These are phyloP conservation scores for Linnemannia schmuckeri DNA, from an alignment of 192 early-diverging fungal species.

Conservation along the genomic window DNA sequence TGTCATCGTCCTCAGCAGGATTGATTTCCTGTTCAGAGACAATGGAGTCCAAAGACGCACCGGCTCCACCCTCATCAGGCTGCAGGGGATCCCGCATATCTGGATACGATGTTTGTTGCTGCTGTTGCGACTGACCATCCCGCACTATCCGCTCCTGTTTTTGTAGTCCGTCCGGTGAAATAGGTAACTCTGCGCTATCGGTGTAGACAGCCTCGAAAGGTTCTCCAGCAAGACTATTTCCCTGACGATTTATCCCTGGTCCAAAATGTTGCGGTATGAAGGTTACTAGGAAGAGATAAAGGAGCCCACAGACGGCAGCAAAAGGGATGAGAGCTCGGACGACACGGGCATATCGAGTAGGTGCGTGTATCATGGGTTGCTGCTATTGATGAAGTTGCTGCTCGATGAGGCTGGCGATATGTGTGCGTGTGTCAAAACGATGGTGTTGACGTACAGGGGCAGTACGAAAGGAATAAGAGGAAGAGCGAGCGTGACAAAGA, in stretches of 20 bases:
- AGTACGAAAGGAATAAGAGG: not conserved
- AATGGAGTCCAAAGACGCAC: not conserved
- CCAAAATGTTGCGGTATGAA: constrained; percentile 23
- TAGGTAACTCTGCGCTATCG: not conserved
- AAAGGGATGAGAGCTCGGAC: constrained; percentile 32
- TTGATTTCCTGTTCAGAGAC: not conserved
- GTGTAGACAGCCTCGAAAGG: not conserved
- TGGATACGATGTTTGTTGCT: not conserved
- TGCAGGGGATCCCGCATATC: not conserved
- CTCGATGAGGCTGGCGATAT: not conserved
- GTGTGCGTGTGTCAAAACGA: not conserved
- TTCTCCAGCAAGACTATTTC: not conserved
- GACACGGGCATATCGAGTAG: constrained; percentile 35
- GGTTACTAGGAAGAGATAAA: constrained; percentile 32
- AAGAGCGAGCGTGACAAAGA: not conserved
- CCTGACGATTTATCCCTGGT: not conserved
- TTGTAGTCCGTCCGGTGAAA: not conserved
- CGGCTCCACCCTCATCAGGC: not conserved
- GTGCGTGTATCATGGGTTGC: constrained; percentile 33
- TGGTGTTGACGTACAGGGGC: not conserved
- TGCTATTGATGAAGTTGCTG: not conserved
- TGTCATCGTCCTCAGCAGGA: not conserved
- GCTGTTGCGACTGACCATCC: not conserved
- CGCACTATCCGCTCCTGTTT: not conserved
- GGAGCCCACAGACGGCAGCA: constrained; percentile 26